Evolutionary conservation across 2,329 filamentous ascomycete genomes (phyloP).

Genomic region (Exophiala sp.): DNA sequence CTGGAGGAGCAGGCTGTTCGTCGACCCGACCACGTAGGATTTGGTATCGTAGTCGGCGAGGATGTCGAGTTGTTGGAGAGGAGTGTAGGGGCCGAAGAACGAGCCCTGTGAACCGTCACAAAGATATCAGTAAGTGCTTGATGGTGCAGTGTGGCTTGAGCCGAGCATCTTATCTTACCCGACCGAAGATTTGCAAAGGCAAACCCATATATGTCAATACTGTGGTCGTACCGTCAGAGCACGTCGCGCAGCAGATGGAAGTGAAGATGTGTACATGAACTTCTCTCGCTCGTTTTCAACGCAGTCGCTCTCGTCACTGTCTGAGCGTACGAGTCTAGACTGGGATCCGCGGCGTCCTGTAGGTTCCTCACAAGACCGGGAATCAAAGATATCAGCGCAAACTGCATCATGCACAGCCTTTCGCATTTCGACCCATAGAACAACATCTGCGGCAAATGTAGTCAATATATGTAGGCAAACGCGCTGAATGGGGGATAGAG

Average conservation of each 20-base stretch:
- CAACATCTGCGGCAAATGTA: conserved; percentile 64
- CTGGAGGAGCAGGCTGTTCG: conserved; percentile 86
- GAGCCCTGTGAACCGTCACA: conserved; percentile 66
- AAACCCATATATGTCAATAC: conserved; percentile 90
- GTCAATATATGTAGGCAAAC: conserved; percentile 3
- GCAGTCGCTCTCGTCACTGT: conserved; percentile 71
- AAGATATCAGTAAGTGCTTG: too few relatives aligned
- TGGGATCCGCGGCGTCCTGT: conserved; percentile 94
- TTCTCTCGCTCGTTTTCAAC: conserved; percentile 83
- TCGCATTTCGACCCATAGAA: conserved; percentile 98
- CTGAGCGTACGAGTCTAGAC: conserved; percentile 75
- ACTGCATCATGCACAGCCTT: conserved; percentile 95
- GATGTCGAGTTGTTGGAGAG: conserved; percentile 88
- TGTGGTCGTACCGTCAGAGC: conserved; percentile 32
- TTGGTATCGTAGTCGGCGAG: conserved; percentile 91
- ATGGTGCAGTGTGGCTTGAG: not conserved
- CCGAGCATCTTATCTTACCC: conserved; percentile 45
- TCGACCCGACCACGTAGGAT: conserved; percentile 95
- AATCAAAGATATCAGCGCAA: conserved; percentile 90
- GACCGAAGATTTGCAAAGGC: conserved; percentile 90
- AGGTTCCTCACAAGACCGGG: conserved; percentile 84
- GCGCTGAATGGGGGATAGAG: too few relatives aligned
- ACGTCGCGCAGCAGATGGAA: not conserved
- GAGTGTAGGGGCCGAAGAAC: conserved; percentile 93
- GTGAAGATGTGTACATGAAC: conserved; percentile 54